Percentiles rank a stretch among this genome's conserved stretches.
Conservation (phyloP, 164 flowering plant genomes). For the Tetrastigma voinierianum region DNA sequence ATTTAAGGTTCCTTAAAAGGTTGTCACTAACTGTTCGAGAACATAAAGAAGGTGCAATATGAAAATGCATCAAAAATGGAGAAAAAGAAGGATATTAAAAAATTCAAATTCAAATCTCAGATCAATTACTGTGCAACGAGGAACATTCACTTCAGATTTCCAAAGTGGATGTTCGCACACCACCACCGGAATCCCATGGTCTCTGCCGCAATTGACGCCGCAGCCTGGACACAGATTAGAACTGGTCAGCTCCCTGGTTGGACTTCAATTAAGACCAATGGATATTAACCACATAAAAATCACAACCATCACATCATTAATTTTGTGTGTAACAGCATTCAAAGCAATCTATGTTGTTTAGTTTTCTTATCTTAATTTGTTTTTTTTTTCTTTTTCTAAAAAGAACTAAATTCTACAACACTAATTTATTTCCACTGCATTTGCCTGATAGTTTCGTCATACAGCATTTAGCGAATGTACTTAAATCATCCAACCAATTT, state of each 20-base stretch:
- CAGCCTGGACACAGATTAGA: slow-evolving; percentile 53
- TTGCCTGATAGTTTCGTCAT: no score
- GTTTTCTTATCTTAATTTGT: not conserved
- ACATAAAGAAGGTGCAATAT: not conserved
- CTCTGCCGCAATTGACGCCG: slow-evolving; percentile 91
- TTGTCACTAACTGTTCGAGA: not conserved
- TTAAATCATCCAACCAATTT: no score
- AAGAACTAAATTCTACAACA: no score
- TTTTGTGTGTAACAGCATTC: not conserved
- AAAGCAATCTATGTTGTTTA: not conserved
- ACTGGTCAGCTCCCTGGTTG: not conserved
- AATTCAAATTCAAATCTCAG: not conserved
- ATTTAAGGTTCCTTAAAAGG: no score
- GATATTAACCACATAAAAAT: not conserved
- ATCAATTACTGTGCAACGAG: slow-evolving; percentile 87
- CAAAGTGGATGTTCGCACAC: slow-evolving; percentile 86
- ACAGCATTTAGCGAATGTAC: no score
- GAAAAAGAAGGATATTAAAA: not conserved
- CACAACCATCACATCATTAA: not conserved
- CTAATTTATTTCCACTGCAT: no score
- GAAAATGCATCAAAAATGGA: not conserved
- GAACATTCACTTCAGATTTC: slow-evolving; percentile 99
- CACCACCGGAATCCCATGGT: slow-evolving; percentile 85
- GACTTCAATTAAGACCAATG: not conserved
- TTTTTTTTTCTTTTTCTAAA: not conserved